Evolutionary conservation across 306 rosid genomes (phyloP).

Genomic region (Vigna reflexopilosa): DNA sequence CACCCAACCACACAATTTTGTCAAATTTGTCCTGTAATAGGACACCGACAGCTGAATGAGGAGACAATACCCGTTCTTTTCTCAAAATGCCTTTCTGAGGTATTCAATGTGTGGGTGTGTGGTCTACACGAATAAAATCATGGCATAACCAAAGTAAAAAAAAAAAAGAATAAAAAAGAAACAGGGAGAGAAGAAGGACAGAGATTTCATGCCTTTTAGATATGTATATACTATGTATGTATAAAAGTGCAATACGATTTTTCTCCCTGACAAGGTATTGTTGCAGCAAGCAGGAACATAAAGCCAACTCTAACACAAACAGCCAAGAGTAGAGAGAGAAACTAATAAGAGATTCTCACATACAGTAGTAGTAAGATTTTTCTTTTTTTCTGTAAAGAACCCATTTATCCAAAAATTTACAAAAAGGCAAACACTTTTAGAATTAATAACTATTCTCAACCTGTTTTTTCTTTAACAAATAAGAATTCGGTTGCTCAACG

Average conservation of each 20-base stretch:
- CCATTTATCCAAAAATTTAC: too few relatives aligned
- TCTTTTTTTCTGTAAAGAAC: too few relatives aligned
- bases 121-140: conserved; percentile 28
- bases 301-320: too few relatives aligned
- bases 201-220: not conserved
- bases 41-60: conserved; percentile 49
- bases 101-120: conserved; percentile 17
- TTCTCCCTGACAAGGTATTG: not conserved
- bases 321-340: too few relatives aligned
- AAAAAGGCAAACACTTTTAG: too few relatives aligned
- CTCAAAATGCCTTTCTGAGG: conserved; percentile 41
- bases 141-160: conserved; percentile 3
- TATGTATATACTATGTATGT: not conserved
- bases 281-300: not conserved
- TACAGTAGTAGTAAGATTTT: too few relatives aligned
- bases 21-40: conserved; percentile 45
- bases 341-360: too few relatives aligned
- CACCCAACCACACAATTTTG: conserved; percentile 41
- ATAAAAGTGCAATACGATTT: not conserved
- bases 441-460: too few relatives aligned
- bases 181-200: not conserved
- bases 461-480: too few relatives aligned
- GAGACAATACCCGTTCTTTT: conserved; percentile 50
- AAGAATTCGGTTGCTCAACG: too few relatives aligned
- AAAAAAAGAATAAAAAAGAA: not conserved